Conservation (phyloP, 1,139 yeast genomes). For the Lodderomyces jiufengensis region DNA sequence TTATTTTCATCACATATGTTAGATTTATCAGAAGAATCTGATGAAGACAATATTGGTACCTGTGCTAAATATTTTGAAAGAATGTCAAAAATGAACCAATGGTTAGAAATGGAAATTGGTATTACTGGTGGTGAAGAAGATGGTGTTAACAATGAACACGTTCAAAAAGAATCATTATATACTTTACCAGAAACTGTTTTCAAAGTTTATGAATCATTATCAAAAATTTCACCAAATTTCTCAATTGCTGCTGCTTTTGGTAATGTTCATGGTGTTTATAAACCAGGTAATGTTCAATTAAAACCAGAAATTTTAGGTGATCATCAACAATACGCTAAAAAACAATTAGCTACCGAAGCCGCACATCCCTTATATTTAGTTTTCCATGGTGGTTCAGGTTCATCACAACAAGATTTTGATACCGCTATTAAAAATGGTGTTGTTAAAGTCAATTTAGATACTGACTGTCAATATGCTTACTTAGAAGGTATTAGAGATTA, state of each 20-base stretch:
- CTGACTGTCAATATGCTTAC: slow-evolving; percentile 99
- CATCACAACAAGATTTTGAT: slow-evolving; percentile 86
- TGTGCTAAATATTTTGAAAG: slow-evolving; percentile 95
- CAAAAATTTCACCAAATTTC: slow-evolving; percentile 94
- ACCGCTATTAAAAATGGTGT: slow-evolving; percentile 91
- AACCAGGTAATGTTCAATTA: slow-evolving; percentile 97
- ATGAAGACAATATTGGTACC: slow-evolving; percentile 90
- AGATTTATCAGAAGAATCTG: slow-evolving; percentile 95
- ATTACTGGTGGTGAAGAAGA: slow-evolving; percentile 99
- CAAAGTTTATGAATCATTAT: slow-evolving; percentile 83
- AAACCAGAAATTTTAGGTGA: slow-evolving; percentile 92
- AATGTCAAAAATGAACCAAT: slow-evolving; percentile 92
- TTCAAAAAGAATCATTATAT: slow-evolving; percentile 81
- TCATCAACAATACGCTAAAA: slow-evolving; percentile 83
- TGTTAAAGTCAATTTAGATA: slow-evolving; percentile 98
- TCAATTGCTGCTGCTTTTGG: slow-evolving; percentile 99
- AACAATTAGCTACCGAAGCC: slow-evolving; percentile 52
- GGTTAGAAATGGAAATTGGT: slow-evolving; percentile 99
- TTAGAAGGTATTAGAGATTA: slow-evolving; percentile 95
- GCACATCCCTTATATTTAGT: slow-evolving; percentile 89
- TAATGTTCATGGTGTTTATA: slow-evolving; percentile 99
- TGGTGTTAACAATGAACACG: slow-evolving; percentile 98
- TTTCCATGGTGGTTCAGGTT: slow-evolving; percentile 99
- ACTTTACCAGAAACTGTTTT: slow-evolving; percentile 95
- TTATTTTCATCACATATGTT: slow-evolving; percentile 98